phyloP scores from a whole-genome alignment of 2,329 filamentous ascomycete genomes.

The Sporothrix globosa region DNA sequence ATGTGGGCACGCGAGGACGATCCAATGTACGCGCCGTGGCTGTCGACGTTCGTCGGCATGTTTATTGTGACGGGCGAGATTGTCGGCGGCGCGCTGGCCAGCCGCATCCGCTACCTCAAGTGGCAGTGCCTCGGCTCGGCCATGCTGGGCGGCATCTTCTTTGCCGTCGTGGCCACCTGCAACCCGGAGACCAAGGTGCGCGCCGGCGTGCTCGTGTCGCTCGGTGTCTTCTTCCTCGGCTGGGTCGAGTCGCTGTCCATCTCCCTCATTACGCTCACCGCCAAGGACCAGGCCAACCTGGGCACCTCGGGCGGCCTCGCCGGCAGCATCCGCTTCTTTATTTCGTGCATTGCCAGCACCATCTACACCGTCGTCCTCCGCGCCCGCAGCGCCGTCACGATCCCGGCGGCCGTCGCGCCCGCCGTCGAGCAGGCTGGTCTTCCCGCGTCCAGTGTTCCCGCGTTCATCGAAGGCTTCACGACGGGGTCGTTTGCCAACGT shows the following conservation, averaged over 20 bases:
- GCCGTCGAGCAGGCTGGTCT: conserved; percentile 47
- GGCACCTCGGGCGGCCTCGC: conserved; percentile 45
- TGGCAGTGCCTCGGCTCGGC: conserved; percentile 43
- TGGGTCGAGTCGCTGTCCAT: conserved; percentile 45
- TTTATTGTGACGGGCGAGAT: conserved; percentile 41
- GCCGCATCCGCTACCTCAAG: conserved; percentile 42
- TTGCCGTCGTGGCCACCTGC: conserved; percentile 41
- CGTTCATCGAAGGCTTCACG: conserved; percentile 44
- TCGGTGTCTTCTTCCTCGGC: conserved; percentile 45
- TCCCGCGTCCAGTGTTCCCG: conserved; percentile 43
- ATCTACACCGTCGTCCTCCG: conserved; percentile 44
- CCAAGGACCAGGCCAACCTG: conserved; percentile 45
- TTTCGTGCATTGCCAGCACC: conserved; percentile 43
- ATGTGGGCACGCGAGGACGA: conserved; percentile 40
- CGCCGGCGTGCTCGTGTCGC: conserved; percentile 40
- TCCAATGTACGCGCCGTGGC: conserved; percentile 39
- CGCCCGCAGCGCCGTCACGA: conserved; percentile 42
- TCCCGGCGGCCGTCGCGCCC: conserved; percentile 42
- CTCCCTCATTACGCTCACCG: conserved; percentile 43
- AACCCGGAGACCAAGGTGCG: conserved; percentile 40
- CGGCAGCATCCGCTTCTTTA: conserved; percentile 45
- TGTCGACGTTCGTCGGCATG: conserved; percentile 40
- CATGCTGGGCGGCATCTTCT: conserved; percentile 41
- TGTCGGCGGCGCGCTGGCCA: conserved; percentile 39
- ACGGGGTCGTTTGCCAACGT: conserved; percentile 41